Evolutionary conservation across 306 rosid genomes (phyloP), one percentile per base, ranked within the genome.

Genomic region (Lathyrus aphaca): DNA sequence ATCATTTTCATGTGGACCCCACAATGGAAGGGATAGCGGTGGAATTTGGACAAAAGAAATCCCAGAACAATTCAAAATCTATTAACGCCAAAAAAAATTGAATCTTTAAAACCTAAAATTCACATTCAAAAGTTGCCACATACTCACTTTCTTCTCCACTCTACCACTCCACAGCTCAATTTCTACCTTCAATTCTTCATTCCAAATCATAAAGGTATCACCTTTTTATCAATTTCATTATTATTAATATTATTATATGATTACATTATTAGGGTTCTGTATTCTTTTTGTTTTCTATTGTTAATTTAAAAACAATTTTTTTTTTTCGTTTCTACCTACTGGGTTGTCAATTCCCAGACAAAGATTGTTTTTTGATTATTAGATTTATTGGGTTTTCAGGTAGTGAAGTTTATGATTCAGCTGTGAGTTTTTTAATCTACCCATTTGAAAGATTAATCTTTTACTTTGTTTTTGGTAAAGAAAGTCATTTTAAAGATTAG

Each of bases 1-100:
- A 32, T 23, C 16, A 56, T 56, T 56, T 14, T 29, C 39, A 0
- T 29, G 57, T 12, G 45, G 79, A 59, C 55, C 61, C 50, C 40
- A 19, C 13, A 15, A 16, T 1, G 2, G 40, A 18, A 69, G 40
- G 96, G 91, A 91, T 78, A 82, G 95, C 94, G 97, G 97, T 38
- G 91, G 90, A 75, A 89, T 87, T 80, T 79, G 10, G 10, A 35
- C 8, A 21, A 76, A 83, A 77, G 87, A 81, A 16, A 75, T 81
- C 67, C 76, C 74, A 84, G 87, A 80, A 45, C 49, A 66, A 55
- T 53, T 69, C 11, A 35, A 68, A 59, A 4, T 10, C 9, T 17
- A 7, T n/a, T 54, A 23, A 69, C 61, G 4, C 35, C 70, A 66
- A 27, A 48, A 72, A 64, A 43, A n/a, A 17, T 4, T 11, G 30